Conservation (phyloP, 1,139 yeast species). For the Saccharomycopsis hybrid region DNA sequence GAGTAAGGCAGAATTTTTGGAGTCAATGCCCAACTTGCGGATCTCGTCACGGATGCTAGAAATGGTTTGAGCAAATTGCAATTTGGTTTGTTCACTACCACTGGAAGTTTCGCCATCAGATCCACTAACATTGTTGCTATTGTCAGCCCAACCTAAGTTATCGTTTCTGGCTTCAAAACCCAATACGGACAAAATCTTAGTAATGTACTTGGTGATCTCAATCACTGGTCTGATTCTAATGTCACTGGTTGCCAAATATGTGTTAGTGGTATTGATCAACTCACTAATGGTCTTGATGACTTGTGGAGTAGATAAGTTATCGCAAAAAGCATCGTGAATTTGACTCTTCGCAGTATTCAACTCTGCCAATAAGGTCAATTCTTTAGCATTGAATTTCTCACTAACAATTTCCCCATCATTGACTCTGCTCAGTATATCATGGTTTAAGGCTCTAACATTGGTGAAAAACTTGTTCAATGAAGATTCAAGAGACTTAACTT, state of each 20-base stretch:
- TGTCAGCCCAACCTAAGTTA: slow-evolving; percentile 71
- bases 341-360: slow-evolving; percentile 50
- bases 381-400: slow-evolving; percentile 47
- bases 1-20: slow-evolving; percentile 56
- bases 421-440: slow-evolving; percentile 51
- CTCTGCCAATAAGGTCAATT: slow-evolving; percentile 48
- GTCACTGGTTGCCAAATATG: slow-evolving; percentile 54
- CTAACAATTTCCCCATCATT: slow-evolving; percentile 42
- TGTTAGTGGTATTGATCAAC: slow-evolving; percentile 63
- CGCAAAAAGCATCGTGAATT: slow-evolving; percentile 78
- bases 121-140: no score
- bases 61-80: slow-evolving; percentile 76
- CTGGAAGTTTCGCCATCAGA: slow-evolving; percentile 18
- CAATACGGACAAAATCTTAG: slow-evolving; percentile 58
- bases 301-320: slow-evolving; percentile 73
- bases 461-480: slow-evolving; percentile 61
- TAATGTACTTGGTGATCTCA: slow-evolving; percentile 62
- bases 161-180: slow-evolving; percentile 74
- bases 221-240: slow-evolving; percentile 61
- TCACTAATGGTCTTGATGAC: slow-evolving; percentile 63
- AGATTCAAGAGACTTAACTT: slow-evolving; percentile 65
- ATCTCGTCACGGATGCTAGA: slow-evolving; percentile 78
- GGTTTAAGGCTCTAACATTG: slow-evolving; percentile 68
- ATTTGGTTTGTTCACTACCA: slow-evolving; percentile 57
- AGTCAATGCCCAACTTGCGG: slow-evolving; percentile 60